phyloP scores from a whole-genome alignment of 495 filamentous ascomycete species.

The Aspergillus biplanus region DNA sequence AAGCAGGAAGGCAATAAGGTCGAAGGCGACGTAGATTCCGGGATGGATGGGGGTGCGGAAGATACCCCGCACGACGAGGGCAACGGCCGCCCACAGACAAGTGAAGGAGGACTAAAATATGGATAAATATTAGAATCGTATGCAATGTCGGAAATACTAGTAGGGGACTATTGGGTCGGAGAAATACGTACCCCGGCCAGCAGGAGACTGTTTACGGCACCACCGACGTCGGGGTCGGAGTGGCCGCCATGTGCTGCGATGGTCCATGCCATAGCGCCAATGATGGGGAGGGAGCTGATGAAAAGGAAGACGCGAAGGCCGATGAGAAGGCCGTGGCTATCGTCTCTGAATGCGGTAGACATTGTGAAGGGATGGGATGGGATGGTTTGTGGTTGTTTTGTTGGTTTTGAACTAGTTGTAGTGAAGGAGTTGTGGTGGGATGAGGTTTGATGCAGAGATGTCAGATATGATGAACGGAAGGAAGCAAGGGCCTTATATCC shows the following conservation, averaged over 20 bases:
- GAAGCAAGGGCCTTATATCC: no score
- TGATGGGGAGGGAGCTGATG: not conserved
- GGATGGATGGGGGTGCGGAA: not conserved
- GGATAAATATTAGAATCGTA: not conserved
- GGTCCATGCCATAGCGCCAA: not conserved
- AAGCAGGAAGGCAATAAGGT: not conserved
- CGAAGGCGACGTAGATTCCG: not conserved
- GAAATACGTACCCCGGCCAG: not conserved
- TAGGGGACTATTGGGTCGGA: not conserved
- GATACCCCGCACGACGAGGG: not conserved
- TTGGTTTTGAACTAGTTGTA: no score
- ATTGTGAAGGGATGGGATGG: not conserved
- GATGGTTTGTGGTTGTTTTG: no score
- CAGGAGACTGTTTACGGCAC: not conserved
- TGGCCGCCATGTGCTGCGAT: not conserved
- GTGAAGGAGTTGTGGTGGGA: no score
- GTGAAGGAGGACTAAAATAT: not conserved
- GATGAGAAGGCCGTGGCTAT: slow-evolving; percentile 1
- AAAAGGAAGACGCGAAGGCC: not conserved
- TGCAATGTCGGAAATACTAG: not conserved
- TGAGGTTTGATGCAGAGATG: no score
- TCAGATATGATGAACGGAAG: no score
- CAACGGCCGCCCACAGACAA: not conserved
- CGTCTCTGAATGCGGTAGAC: not conserved
- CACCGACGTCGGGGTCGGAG: not conserved